Base-by-base conservation (phyloP, 208 protist genomes). In the Trypanosoma conorhini region DNA sequence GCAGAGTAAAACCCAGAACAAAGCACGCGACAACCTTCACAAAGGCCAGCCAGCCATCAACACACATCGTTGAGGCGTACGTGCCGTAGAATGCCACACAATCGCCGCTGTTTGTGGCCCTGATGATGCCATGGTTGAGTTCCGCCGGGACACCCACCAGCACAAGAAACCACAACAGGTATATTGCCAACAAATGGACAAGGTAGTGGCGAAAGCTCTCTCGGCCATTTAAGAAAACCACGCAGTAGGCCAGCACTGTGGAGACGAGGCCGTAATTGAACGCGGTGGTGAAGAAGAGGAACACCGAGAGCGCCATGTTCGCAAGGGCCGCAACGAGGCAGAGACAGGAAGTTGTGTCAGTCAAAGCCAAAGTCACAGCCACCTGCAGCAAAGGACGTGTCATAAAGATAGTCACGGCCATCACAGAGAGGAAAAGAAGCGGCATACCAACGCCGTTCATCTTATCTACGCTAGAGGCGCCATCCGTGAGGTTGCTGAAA, bases 211-310 rank as follows among this genome's bases (percentile, higher is more conserved):
- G 22, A 13, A 56, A 44, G 48, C 1, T 22, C 3, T 5, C 59
- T n/a, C 26, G 12, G n/a, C 54, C 42, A 1, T 33, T 65, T 12
- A 57, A 57, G 50, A 55, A 54, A 19, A 58, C 8, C 42, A 68
- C 19, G 22, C 30, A 35, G 30, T 67, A 74, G 8, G 57, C 40
- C 69, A 65, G 38, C 21, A 74, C 61, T 19, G 69, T 74, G n/a
- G 69, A 50, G 1, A 74, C 33, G 22, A 74, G 58, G n/a, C 59
- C 69, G 50, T 66, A 74, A 42, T 66, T 66, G n/a, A 54, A 74
- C 5, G 60, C 61, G 31, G 57, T 61, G 28, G 17, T 59, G 30
- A 74, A 74, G 33, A 68, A 74, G 3, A 74, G 33, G 50, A 74
- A 74, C 19, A 74, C 56, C 5, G 69, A 74, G 9, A 74, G 40